phyloP scores from a whole-genome alignment of 495 filamentous ascomycete genomes.

The Aspergillus leporis region DNA sequence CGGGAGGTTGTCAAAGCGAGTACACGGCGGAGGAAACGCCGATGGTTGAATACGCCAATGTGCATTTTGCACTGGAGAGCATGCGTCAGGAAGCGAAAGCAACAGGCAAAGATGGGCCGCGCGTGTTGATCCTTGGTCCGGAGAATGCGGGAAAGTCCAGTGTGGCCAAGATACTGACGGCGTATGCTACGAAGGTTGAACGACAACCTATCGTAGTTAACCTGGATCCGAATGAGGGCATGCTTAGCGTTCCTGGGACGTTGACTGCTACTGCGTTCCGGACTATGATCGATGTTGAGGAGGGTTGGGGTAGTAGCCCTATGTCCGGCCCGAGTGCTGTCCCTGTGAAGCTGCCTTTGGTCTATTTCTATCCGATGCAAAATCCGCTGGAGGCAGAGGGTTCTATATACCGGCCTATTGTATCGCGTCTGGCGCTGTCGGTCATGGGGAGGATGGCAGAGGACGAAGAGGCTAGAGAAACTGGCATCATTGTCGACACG shows the following conservation, averaged over 20 bases:
- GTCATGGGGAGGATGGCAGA: constrained; percentile 77
- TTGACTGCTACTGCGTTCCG: constrained; percentile 81
- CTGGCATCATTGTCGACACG: constrained; percentile 86
- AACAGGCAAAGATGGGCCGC: constrained; percentile 63
- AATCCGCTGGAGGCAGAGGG: constrained; percentile 71
- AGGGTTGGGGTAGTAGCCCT: constrained; percentile 88
- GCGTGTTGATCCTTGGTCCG: constrained; percentile 83
- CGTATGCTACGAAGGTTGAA: constrained; percentile 75
- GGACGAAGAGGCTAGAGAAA: constrained; percentile 64
- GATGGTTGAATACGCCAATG: constrained; percentile 77
- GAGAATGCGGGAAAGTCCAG: constrained; percentile 84
- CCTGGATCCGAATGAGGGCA: constrained; percentile 79
- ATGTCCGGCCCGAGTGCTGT: constrained; percentile 85
- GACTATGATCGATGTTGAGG: constrained; percentile 83
- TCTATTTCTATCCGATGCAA: constrained; percentile 83
- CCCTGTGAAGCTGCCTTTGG: constrained; percentile 87
- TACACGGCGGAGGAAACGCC: constrained; percentile 85
- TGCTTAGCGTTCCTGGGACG: constrained; percentile 82
- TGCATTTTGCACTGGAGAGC: constrained; percentile 81
- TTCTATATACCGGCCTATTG: constrained; percentile 68
- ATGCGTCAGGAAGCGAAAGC: constrained; percentile 54
- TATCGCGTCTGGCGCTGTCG: constrained; percentile 76
- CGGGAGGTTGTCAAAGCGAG: constrained; percentile 62
- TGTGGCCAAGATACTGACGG: constrained; percentile 75
- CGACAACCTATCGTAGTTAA: constrained; percentile 83